These are phyloP conservation scores for Blastobotrys muscicola DNA, from an alignment of 805 yeast species.

Conservation along the genomic window DNA sequence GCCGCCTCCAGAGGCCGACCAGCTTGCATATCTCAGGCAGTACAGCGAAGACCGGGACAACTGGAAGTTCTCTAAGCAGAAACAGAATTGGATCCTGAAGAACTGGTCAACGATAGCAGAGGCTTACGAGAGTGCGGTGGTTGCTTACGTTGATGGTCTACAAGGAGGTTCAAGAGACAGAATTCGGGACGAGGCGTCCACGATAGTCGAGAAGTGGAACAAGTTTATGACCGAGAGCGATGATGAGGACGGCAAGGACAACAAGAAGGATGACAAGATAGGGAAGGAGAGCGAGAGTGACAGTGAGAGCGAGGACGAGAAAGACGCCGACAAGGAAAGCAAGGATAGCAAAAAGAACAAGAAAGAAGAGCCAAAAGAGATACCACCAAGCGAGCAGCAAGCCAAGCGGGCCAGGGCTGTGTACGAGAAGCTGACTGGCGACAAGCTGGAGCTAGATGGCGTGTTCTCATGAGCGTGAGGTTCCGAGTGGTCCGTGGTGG, in stretches of 20 bases:
- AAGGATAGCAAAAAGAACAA: constrained; percentile 24
- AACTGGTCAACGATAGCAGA: constrained; percentile 40
- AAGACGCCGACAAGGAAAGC: constrained; percentile 7
- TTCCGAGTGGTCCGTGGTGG: background rate
- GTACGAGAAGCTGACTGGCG: constrained; percentile 11
- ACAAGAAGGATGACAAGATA: constrained; percentile 4
- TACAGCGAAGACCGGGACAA: constrained; percentile 44
- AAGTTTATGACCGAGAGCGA: constrained; percentile 23
- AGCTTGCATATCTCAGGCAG: constrained; percentile 52
- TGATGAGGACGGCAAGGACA: constrained; percentile 7
- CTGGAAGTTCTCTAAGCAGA: constrained; percentile 83
- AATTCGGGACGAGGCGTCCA: constrained; percentile 39
- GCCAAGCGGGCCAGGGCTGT: constrained; percentile 18
- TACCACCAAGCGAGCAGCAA: constrained; percentile 16
- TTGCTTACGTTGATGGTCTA: constrained; percentile 46
- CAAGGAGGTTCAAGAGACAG: constrained; percentile 65
- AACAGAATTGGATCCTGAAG: constrained; percentile 75
- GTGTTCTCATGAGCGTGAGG: background rate
- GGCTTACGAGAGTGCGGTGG: constrained; percentile 42
- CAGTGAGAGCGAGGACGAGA: constrained; percentile 11
- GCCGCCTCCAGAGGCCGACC: constrained; percentile 73
- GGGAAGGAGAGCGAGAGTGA: constrained; percentile 18
- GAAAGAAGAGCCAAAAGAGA: constrained; percentile 25
- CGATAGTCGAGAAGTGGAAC: constrained; percentile 50
- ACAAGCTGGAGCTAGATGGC: constrained; percentile 9